Percentiles rank a stretch among this genome's conserved stretches.
Conservation (phyloP, 2,329 filamentous ascomycete genomes). For the Fusarium austroafricanum region DNA sequence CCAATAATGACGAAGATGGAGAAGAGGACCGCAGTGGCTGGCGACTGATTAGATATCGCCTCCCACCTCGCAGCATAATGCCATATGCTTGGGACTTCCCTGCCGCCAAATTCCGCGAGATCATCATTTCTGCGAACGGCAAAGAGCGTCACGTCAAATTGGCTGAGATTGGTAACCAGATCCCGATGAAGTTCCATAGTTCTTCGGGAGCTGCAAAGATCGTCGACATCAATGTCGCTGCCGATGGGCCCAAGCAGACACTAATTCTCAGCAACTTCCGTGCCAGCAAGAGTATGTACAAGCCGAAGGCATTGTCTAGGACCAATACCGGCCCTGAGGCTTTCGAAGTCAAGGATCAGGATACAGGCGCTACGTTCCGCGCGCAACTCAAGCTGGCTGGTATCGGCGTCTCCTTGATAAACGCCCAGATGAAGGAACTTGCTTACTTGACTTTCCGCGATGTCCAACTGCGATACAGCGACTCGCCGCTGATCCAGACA, state of each 20-base stretch:
- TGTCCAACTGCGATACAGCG: constrained; percentile 89
- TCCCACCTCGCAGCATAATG: constrained; percentile 97
- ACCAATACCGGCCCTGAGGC: constrained; percentile 63
- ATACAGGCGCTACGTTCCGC: constrained; percentile 88
- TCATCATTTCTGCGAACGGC: constrained; percentile 71
- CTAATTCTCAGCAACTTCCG: constrained; percentile 95
- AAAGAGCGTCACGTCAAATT: constrained; percentile 90
- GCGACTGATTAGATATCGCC: constrained; percentile 90
- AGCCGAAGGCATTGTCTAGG: constrained; percentile 63
- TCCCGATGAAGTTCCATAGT: constrained; percentile 90
- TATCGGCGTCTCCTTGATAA: constrained; percentile 92
- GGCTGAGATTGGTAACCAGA: constrained; percentile 94
- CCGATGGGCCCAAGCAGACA: constrained; percentile 94
- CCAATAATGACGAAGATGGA: constrained; percentile 92
- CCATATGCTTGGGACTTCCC: constrained; percentile 99
- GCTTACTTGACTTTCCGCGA: constrained; percentile 94
- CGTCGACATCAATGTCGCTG: constrained; percentile 95
- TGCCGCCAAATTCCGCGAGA: constrained; percentile 94
- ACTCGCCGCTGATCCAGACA: constrained; percentile 94
- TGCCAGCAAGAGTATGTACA: constrained; percentile 91
- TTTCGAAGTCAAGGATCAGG: constrained; percentile 94
- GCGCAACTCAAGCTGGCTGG: constrained; percentile 90
- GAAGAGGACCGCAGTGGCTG: constrained; percentile 86
- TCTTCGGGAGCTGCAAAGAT: constrained; percentile 79
- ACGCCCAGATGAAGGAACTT: constrained; percentile 89